Percentiles rank a stretch among this genome's conserved stretches.
These are phyloP conservation scores for Hanseniaspora pseudoguilliermondii DNA, from an alignment of 805 yeast genomes.

Conservation along the genomic window DNA sequence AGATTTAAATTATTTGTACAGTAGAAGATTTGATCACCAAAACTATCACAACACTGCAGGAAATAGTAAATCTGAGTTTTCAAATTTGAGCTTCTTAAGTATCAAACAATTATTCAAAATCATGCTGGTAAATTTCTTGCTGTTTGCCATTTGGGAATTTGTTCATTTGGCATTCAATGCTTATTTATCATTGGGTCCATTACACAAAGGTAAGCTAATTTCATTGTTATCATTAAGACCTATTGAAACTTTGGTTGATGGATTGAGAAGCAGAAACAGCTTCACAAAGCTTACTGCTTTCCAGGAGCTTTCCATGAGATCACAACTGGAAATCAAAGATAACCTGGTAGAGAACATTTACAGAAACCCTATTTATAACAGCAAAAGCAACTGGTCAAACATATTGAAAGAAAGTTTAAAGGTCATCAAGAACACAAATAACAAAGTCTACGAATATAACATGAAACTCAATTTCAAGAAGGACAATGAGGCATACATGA, in stretches of 20 bases:
- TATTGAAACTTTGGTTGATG: slow-evolving; percentile 48
- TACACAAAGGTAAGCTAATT: slow-evolving; percentile 52
- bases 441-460: slow-evolving; percentile 25
- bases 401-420: slow-evolving; percentile 48
- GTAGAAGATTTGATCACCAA: slow-evolving; percentile 26
- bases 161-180: slow-evolving; percentile 48
- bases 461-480: slow-evolving; percentile 11
- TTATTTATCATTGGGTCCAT: slow-evolving; percentile 58
- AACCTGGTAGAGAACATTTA: slow-evolving; percentile 29
- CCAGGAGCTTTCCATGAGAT: slow-evolving; percentile 57
- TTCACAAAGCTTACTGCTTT: slow-evolving; percentile 53
- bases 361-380: slow-evolving; percentile 43
- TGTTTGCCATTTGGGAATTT: slow-evolving; percentile 38
- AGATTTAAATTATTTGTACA: slow-evolving; percentile 31
- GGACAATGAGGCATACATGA: slow-evolving; percentile 6
- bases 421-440: slow-evolving; percentile 39
- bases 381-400: slow-evolving; percentile 42
- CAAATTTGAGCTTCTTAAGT: slow-evolving; percentile 20
- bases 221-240: slow-evolving; percentile 47
- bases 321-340: slow-evolving; percentile 31
- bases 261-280: slow-evolving; percentile 40
- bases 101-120: slow-evolving; percentile 17
- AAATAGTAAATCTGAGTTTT: background rate
- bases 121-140: background rate
- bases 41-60: slow-evolving; percentile 25